phyloP scores from a whole-genome alignment of 768 basidiomycete genomes.

The Suillus americanus region DNA sequence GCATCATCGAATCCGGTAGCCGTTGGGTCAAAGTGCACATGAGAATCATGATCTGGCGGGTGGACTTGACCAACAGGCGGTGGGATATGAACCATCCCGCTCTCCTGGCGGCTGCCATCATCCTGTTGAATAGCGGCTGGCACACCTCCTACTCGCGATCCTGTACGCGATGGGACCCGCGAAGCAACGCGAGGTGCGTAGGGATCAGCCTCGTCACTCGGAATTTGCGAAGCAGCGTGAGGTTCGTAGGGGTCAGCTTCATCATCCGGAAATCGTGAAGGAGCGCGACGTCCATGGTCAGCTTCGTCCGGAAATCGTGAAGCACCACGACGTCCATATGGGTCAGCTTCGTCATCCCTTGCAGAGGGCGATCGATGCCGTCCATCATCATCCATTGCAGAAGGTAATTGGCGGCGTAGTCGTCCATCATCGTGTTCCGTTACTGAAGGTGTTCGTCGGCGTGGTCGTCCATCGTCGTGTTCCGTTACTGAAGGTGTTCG shows the following conservation, averaged over 20 bases:
- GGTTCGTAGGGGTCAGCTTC: background rate
- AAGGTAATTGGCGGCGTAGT: too few species aligned
- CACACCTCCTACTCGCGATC: constrained; percentile 19
- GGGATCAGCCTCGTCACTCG: background rate
- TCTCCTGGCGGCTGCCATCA: constrained; percentile 18
- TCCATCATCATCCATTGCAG: too few species aligned
- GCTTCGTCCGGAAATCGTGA: background rate
- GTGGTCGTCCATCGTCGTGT: background rate
- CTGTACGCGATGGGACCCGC: constrained; percentile 13
- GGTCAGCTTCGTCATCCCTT: background rate
- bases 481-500: background rate
- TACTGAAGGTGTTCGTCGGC: too few species aligned
- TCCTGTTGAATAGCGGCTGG: constrained; percentile 17
- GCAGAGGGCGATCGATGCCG: background rate
- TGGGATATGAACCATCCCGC: constrained; percentile 28
- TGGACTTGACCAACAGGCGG: constrained; percentile 16
- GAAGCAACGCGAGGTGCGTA: constrained; percentile 4
- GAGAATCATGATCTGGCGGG: constrained; percentile 8
- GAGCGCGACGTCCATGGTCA: background rate
- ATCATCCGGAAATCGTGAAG: background rate
- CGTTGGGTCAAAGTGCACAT: constrained; percentile 15
- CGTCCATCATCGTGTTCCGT: too few species aligned
- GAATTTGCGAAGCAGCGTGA: background rate
- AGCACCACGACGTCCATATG: background rate
- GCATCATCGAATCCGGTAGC: constrained; percentile 43